Evolutionary conservation across 345 rosid genomes (phyloP), one percentile per base, ranked within the genome.

Genomic region (Dovyalis caffra): DNA sequence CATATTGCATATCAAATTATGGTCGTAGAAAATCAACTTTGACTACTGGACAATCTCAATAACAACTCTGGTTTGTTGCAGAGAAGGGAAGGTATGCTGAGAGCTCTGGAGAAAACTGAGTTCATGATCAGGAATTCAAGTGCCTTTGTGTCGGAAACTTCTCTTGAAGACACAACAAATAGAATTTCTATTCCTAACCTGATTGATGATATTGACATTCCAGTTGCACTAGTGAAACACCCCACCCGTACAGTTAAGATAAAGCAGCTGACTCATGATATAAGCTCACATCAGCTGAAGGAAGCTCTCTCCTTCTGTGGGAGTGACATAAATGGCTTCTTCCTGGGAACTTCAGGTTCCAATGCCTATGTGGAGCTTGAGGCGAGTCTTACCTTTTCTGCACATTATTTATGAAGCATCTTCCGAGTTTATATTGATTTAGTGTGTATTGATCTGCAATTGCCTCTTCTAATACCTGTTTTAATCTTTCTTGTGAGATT

Each of bases 171-270:
- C 53, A 71, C 33, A 62, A 66, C 60, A 8, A 66, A 53, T 34
- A 75, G 4, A 64, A 81, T 75, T 45, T 64, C 72, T 67, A 76
- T 85, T 77, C 86, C 88, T 11, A 65, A 69, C 64, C 78, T 74
- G 71, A 80, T 85, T 74, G 85, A 85, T 28, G 88, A 85, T 76
- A 76, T 81, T 49, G 82, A 76, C 40, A 77, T 77, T 68, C 85
- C 88, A 53, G 58, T 61, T 76, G 76, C 57, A 38, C 75, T 85
- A 63, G 74, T 83, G 72, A 85, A 81, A 80, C 67, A 85, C 65
- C 88, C 88, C 43, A 69, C 81, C 47, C 69, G 64, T 74, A 83
- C 86, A 40, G 71, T 83, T 40, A 76, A 76, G 75, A 74, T 85
- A 43, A 75, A 78, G 56, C 76, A 64, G 8, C 53, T 83, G 80